These are phyloP conservation scores for Pythium oligandrum DNA, from an alignment of 352 stramenopile genomes.

Conservation along the genomic window DNA sequence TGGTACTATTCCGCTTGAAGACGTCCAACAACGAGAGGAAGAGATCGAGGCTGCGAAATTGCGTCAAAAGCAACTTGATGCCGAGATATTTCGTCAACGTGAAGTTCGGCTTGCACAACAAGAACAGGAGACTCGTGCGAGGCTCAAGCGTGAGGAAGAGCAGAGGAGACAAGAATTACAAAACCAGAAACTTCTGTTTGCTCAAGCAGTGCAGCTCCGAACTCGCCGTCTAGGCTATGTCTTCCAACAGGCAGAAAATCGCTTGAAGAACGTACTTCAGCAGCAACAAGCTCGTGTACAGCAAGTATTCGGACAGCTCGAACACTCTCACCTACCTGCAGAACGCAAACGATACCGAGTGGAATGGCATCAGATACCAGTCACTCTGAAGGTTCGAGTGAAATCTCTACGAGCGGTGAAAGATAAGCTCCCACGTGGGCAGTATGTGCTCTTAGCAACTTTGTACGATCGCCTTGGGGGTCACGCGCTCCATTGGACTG, in stretches of 20 bases:
- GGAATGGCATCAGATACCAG: slow-evolving; percentile 65
- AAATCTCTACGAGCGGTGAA: slow-evolving; percentile 75
- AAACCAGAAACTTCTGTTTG: slow-evolving; percentile 38
- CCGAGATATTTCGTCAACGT: slow-evolving; percentile 39
- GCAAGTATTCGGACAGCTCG: slow-evolving; percentile 54
- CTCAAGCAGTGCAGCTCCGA: slow-evolving; percentile 36
- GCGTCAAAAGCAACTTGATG: slow-evolving; percentile 41
- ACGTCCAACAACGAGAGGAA: slow-evolving; percentile 55
- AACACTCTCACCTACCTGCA: slow-evolving; percentile 27
- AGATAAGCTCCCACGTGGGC: slow-evolving; percentile 71
- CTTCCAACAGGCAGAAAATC: slow-evolving; percentile 64
- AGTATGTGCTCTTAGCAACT: slow-evolving; percentile 80
- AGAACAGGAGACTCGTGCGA: slow-evolving; percentile 26
- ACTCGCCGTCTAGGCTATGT: slow-evolving; percentile 53
- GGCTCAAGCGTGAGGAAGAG: slow-evolving; percentile 37
- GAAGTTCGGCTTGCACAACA: slow-evolving; percentile 40
- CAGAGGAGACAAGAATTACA: slow-evolving; percentile 33
- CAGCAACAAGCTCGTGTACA: slow-evolving; percentile 62
- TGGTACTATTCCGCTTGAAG: slow-evolving; percentile 48
- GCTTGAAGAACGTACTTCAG: slow-evolving; percentile 45
- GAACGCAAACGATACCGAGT: slow-evolving; percentile 56
- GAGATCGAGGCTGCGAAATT: slow-evolving; percentile 52
- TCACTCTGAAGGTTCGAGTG: slow-evolving; percentile 62
- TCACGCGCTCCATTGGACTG: slow-evolving; percentile 68
- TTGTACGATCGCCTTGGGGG: slow-evolving; percentile 85